These are phyloP conservation scores for Psilocybe cyanescens DNA, from an alignment of 768 basidiomycete genomes.

Conservation along the genomic window DNA sequence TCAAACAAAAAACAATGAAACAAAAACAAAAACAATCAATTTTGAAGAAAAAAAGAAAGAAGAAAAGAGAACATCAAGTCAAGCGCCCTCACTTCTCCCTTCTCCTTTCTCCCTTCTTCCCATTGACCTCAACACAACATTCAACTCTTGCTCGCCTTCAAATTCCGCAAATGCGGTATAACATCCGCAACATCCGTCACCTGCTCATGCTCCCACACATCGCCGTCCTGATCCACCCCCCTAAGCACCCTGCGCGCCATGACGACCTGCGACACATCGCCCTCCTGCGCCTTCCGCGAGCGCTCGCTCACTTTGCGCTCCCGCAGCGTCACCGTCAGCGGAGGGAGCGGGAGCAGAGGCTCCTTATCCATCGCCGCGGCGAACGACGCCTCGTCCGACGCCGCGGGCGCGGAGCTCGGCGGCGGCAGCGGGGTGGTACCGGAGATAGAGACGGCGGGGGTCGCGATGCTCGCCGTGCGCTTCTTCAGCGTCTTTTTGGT, in stretches of 20 bases:
- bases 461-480: constrained; percentile 3
- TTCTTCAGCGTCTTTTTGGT: constrained; percentile 11
- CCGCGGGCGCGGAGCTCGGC: too few species aligned
- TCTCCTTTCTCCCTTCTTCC: too few species aligned
- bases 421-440: neutral
- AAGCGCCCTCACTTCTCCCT: too few species aligned
- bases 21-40: too few species aligned
- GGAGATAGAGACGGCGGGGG: neutral
- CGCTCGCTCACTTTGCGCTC: neutral
- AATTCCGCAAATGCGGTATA: constrained; percentile 18
- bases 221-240: constrained; percentile 10
- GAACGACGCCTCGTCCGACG: neutral
- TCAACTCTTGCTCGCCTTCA: constrained; percentile 19
- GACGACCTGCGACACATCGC: constrained; percentile 11
- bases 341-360: neutral
- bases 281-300: neutral
- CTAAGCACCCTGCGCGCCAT: constrained; percentile 11
- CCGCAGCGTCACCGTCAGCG: neutral
- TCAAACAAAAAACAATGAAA: too few species aligned
- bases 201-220: constrained; percentile 15
- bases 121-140: too few species aligned
- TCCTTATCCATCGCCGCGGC: neutral
- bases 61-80: too few species aligned
- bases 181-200: constrained; percentile 19
- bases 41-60: too few species aligned